Evolutionary conservation across 495 filamentous ascomycete genomes (phyloP).

Genomic region (Clohesyomyces aquaticus): DNA sequence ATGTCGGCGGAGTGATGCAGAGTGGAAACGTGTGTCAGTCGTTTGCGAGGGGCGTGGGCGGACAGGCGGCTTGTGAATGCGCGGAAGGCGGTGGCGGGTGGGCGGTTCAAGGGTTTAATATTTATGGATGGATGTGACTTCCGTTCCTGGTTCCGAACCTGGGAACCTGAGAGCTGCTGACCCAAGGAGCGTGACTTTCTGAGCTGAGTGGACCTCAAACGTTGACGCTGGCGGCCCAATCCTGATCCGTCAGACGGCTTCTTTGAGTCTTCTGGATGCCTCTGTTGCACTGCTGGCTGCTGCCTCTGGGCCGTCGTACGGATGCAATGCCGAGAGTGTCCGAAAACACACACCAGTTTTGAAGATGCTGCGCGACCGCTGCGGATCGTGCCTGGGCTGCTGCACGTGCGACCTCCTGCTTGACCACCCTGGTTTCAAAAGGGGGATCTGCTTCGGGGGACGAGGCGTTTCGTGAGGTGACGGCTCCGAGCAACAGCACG

Average conservation of each 20-base stretch:
- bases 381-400: background rate
- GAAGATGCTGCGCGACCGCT: background rate
- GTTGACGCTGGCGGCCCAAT: background rate
- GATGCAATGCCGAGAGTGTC: background rate
- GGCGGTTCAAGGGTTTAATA: background rate
- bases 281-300: constrained; percentile 1
- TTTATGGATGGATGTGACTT: too few species aligned
- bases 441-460: background rate
- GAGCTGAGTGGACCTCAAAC: background rate
- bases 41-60: background rate
- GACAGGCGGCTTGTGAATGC: constrained; percentile 3
- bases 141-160: background rate
- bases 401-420: background rate
- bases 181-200: background rate
- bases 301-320: constrained; percentile 6
- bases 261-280: constrained; percentile 2
- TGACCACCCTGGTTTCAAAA: constrained; percentile 17
- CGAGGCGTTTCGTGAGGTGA: constrained; percentile 3
- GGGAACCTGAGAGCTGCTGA: background rate
- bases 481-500: background rate
- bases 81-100: background rate
- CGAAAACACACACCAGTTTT: background rate
- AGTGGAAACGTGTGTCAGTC: background rate
- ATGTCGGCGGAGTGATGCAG: constrained; percentile 7
- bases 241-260: background rate